Evolutionary conservation across 805 yeast genomes (phyloP), one percentile per base, ranked within the genome.

Genomic region (Ogataea corticis): DNA sequence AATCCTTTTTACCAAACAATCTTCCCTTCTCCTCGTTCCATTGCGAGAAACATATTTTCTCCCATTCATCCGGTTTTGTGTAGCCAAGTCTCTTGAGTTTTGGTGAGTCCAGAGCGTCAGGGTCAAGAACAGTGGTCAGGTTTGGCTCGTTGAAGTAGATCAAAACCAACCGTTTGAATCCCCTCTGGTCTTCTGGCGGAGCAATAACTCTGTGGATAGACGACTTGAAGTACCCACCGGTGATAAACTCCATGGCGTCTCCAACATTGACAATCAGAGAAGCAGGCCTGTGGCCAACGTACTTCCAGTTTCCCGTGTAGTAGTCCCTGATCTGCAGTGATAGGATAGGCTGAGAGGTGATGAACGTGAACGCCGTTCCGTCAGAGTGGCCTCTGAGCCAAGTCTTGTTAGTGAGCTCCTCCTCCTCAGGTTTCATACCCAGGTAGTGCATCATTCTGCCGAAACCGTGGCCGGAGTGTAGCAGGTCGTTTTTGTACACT

Each of bases 321-420:
- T 63, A 61, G 42, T 70, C 72, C 45, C 63, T 58, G 39, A 71
- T 66, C 50, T 71, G 75, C 21, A 71, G 56, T 5, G 72, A 60
- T 3, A 70, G 50, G 36, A 71, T 68, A 14, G 74, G 69, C 48
- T 69, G 73, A 11, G 72, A 67, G 2, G 71, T 65, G 30, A 71
- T 69, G 44, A 70, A 68, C 1, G 74, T 58, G 38, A 71, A 65
- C 2, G 67, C 73, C 43, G 66, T 60, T 16, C 64, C 66, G 52
- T 75, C 79, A 18, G 75, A 67, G 50, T 75, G 79, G 6, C 79
- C 79, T 32, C 77, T 61, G 30, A 75, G 58, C 71, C 72, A 73
- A 2, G 72, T 71, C 29, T 64, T 60, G 11, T 61, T 66, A 0
- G 76, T 70, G 29, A 59, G 52, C 14, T 52, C 28, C 7, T 59